Percentiles rank a stretch among this genome's conserved stretches.
Evolutionary conservation across 108 stramenopile genomes (phyloP).

Genomic region (Chaetoceros tenuissimus): DNA sequence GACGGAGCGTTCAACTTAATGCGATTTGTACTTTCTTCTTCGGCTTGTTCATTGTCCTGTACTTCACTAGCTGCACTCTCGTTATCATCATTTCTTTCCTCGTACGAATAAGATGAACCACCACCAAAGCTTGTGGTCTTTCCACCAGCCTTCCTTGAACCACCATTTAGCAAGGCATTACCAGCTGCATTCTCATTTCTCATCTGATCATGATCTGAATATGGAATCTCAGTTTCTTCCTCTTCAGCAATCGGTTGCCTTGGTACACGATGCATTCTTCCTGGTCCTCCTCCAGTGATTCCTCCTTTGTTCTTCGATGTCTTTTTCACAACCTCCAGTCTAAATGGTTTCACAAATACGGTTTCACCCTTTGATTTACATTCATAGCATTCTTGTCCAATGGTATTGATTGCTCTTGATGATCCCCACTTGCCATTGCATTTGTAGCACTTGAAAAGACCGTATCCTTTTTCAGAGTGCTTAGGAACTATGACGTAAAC

Average conservation of each 20-base stretch:
- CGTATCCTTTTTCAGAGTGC: neutral
- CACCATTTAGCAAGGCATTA: conserved; percentile 1
- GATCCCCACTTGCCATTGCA: conserved; percentile 24
- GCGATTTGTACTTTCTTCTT: neutral
- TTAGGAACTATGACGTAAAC: too few species aligned
- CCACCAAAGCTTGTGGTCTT: neutral
- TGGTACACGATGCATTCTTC: conserved; percentile 22
- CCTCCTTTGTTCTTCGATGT: conserved; percentile 14
- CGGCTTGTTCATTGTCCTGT: neutral
- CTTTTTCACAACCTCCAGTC: conserved; percentile 16
- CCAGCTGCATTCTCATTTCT: conserved; percentile 12
- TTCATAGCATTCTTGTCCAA: conserved; percentile 20
- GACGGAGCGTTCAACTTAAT: neutral
- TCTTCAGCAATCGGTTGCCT: conserved; percentile 20
- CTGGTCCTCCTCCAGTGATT: conserved; percentile 19
- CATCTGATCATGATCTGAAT: conserved; percentile 10
- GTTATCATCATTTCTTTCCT: conserved; percentile 10
- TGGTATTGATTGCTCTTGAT: conserved; percentile 16
- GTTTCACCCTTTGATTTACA: conserved; percentile 11
- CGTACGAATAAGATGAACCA: conserved; percentile 3
- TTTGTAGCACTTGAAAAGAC: conserved; percentile 11
- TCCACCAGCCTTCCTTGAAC: neutral
- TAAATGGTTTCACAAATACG: conserved; percentile 16
- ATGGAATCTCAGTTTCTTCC: neutral
- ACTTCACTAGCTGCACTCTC: neutral